Percentiles rank a stretch among this genome's conserved stretches.
Evolutionary conservation across 164 flowering plant species (phyloP).

Genomic region (Chimonanthus salicifolius): DNA sequence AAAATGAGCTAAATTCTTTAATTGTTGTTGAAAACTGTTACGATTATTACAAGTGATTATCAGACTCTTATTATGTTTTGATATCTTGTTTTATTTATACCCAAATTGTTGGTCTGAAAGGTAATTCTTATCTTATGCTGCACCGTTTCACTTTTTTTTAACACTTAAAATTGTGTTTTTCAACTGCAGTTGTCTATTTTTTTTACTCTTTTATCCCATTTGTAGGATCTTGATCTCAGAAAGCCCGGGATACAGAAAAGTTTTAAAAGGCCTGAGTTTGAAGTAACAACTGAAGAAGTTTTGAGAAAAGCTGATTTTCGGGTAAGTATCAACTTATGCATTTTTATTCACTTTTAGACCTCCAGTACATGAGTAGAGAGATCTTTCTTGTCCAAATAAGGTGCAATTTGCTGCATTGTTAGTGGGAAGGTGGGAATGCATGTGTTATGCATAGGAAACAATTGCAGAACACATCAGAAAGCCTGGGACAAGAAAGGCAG

Average conservation of each 20-base stretch:
- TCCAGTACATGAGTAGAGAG: no score
- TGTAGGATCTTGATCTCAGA: conserved; percentile 74
- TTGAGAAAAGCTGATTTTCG: conserved; percentile 80
- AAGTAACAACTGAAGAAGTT: conserved; percentile 67
- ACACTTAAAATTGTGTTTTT: no score
- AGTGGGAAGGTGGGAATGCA: no score
- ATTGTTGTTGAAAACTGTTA: neutral
- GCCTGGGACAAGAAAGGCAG: no score
- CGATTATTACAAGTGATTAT: no score
- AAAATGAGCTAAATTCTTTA: neutral
- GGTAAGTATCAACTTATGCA: conserved; percentile 30
- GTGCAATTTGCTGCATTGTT: no score
- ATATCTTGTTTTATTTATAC: neutral
- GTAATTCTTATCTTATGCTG: neutral
- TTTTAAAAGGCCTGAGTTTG: conserved; percentile 36
- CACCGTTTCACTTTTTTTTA: neutral
- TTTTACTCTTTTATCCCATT: neutral
- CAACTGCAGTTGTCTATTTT: neutral
- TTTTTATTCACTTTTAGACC: no score
- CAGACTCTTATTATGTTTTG: neutral
- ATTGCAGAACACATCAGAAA: no score
- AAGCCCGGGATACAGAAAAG: conserved; percentile 43
- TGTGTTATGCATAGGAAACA: no score
- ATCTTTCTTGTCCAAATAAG: no score
- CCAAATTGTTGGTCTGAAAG: neutral